Conservation (phyloP, 2,329 filamentous ascomycete genomes). For the Coniosporium tulheliwenetii region DNA sequence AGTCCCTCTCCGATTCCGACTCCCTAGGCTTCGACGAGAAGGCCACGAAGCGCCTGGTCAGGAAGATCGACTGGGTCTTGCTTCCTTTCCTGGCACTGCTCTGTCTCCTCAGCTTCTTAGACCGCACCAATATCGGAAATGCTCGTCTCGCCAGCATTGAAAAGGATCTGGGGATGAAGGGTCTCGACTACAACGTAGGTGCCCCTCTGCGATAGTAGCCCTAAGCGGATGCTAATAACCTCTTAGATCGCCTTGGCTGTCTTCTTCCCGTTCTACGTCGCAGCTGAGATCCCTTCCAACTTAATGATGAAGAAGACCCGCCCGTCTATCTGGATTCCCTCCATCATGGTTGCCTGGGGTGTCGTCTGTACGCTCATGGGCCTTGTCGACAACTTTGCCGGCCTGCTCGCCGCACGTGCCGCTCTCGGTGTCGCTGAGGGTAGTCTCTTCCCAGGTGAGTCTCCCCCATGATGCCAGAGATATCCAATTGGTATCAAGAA, state of each 20-base stretch:
- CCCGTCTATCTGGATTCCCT: constrained; percentile 36
- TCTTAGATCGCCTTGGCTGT: constrained; percentile 8
- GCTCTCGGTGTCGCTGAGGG: constrained; percentile 34
- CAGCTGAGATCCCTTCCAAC: constrained; percentile 26
- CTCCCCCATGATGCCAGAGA: no score
- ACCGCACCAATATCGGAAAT: constrained; percentile 34
- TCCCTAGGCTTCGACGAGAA: constrained; percentile 17
- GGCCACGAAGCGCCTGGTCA: constrained; percentile 33
- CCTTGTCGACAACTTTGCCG: constrained; percentile 32
- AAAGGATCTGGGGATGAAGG: constrained; percentile 17
- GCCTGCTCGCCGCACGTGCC: constrained; percentile 29
- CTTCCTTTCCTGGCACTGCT: constrained; percentile 45
- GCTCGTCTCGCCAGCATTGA: constrained; percentile 22
- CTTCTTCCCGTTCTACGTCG: constrained; percentile 25
- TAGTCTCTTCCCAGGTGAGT: constrained; percentile 47
- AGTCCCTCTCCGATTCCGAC: not conserved
- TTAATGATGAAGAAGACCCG: constrained; percentile 29
- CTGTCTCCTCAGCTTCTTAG: constrained; percentile 40
- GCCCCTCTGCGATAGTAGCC: not conserved
- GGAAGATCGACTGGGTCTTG: constrained; percentile 38
- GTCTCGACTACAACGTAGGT: constrained; percentile 14
- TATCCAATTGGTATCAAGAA: no score
- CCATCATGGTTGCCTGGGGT: constrained; percentile 27
- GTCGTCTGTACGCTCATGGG: constrained; percentile 30
- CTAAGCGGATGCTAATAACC: no score